Conservation (phyloP, 345 rosid species). For the Balakata baccata region DNA sequence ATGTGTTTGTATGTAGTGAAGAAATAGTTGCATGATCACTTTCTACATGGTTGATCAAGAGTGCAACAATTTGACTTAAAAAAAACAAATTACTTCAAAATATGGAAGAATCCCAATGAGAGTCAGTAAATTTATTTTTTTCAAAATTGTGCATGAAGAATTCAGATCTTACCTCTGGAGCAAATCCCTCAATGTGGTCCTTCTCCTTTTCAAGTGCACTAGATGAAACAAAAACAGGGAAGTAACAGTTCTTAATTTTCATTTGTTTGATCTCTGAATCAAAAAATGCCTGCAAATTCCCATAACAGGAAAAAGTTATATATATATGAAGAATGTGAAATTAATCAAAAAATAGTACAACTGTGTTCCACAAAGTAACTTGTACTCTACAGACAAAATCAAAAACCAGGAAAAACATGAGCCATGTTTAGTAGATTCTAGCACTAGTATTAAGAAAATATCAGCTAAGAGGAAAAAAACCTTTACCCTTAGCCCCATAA, state of each 20-base stretch:
- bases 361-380: neutral
- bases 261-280: slow-evolving; percentile 88
- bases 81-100: neutral
- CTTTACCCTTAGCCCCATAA: no score
- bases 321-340: neutral
- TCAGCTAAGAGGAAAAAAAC: neutral
- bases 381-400: neutral
- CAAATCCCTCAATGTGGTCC: slow-evolving; percentile 93
- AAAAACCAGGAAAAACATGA: neutral
- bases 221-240: slow-evolving; percentile 95
- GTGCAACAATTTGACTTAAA: neutral
- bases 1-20: neutral
- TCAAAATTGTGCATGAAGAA: neutral
- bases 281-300: slow-evolving; percentile 64
- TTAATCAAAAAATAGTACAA: neutral
- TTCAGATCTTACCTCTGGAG: slow-evolving; percentile 76
- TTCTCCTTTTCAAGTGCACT: slow-evolving; percentile 80
- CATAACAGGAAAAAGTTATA: slow-evolving; percentile 9
- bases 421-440: neutral
- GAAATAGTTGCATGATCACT: neutral
- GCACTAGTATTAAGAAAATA: neutral
- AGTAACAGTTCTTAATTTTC: slow-evolving; percentile 90
- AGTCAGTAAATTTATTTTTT: neutral
- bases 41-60: neutral
- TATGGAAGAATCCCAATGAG: neutral